A percentile compares a stretch with the other conserved stretches of the same genome.
Conservation (phyloP, 371 early-diverging fungal species). For the Mortierella sp. region DNA sequence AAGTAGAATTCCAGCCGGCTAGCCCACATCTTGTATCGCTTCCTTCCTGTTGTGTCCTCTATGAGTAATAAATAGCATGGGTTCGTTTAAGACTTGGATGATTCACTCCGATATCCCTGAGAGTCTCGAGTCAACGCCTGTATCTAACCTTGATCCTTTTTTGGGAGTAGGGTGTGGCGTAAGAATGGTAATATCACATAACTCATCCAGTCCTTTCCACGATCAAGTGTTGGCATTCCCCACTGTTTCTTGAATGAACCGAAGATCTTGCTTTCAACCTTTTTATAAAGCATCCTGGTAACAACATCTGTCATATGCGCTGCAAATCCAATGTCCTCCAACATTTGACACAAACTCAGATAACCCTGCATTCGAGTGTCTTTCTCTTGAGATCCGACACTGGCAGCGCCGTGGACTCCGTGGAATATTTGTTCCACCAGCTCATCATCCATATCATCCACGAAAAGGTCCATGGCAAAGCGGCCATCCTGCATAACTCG, state of each 20-base stretch:
- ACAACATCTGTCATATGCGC: conserved; percentile 38
- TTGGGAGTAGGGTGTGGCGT: conserved; percentile 34
- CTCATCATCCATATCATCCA: conserved; percentile 44
- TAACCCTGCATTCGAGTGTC: conserved; percentile 16
- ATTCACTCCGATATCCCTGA: not conserved
- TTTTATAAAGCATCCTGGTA: conserved; percentile 43
- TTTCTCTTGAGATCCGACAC: not conserved
- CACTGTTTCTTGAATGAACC: conserved; percentile 26
- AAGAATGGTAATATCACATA: conserved; percentile 42
- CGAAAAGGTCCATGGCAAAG: conserved; percentile 45
- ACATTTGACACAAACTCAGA: conserved; percentile 25
- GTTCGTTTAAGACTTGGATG: not conserved
- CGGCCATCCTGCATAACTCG: conserved; percentile 51
- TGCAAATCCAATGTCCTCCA: conserved; percentile 45
- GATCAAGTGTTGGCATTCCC: conserved; percentile 29
- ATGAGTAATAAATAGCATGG: not conserved
- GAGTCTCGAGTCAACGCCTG: not conserved
- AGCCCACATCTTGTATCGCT: conserved; percentile 46
- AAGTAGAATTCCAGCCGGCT: conserved; percentile 54
- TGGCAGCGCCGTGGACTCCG: conserved; percentile 1
- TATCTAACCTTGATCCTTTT: conserved; percentile 24
- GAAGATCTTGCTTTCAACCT: conserved; percentile 40
- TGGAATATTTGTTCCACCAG: conserved; percentile 45
- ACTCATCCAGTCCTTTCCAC: conserved; percentile 50
- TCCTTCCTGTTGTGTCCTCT: conserved; percentile 24